Base-by-base conservation (phyloP, 2,329 filamentous ascomycete genomes). In the Penicillium sp. region DNA sequence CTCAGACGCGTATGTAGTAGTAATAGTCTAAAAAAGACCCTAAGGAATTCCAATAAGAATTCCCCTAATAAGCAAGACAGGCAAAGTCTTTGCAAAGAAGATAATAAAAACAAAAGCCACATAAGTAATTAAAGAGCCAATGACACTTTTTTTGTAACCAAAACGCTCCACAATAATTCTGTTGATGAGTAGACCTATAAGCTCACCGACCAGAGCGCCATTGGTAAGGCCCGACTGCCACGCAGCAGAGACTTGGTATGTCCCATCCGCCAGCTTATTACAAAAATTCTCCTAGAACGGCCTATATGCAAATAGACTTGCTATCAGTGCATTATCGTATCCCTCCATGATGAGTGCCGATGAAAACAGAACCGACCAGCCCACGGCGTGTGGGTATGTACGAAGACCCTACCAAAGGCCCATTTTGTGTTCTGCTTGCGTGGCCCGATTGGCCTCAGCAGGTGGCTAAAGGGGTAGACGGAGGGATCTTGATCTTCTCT, bases 121-220 rank as follows among this genome's bases (percentile, higher is more conserved):
- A 71, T 69, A 85, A 70, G 61, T 80, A 44, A 77, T 65, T 49
- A 89, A 76, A 43, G 83, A 84, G 33, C 66, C 75, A 54, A 88
- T 83, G 59, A 89, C 81, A 25, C 85, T 88, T 67, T 82, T 84
- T 23, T 85, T 79, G 67, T 87, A 87, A 12, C 85, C 85, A 63
- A 85, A 85, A 18, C 82, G 79, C 26, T 56, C 86, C n/a, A 84
- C 85, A 47, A 86, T 72, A 71, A 79, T 84, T 44, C 86, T 86
- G 65, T 86, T 87, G 69, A 88, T 77, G 60, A 86, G 73, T 51
- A 89, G 77, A 27, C 86, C 86, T 50, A 89, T 80, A 51, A 89
- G 83, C 69, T 87, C 85, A 52, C 86, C 86, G 25, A 81, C 77
- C 50, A 81, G 77, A 52, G 81, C 81, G 42, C 82, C 83, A 57